Conservation (phyloP, 2,329 filamentous ascomycete genomes). For the Ramularia collo-cygni region DNA sequence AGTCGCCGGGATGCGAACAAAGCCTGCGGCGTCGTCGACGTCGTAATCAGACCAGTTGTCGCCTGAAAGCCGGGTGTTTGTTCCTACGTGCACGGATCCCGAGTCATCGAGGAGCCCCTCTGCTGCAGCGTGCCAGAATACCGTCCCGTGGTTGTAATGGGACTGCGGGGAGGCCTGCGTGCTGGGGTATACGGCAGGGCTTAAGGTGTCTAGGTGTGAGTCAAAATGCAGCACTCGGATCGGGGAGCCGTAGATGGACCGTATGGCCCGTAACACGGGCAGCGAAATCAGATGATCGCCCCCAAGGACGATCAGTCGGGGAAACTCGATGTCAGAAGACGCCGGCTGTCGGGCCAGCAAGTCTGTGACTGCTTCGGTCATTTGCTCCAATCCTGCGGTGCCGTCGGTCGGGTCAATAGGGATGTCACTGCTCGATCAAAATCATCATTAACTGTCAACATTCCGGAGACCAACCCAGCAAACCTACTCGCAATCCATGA, state of each 20-base stretch:
- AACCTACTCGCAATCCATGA: no score
- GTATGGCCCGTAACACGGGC: constrained; percentile 45
- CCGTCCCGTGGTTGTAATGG: constrained; percentile 58
- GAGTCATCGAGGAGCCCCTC: constrained; percentile 53
- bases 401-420: no score
- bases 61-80: no score
- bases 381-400: no score
- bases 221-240: constrained; percentile 55
- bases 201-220: constrained; percentile 48
- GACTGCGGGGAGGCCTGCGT: constrained; percentile 54
- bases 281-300: constrained; percentile 51
- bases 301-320: constrained; percentile 48
- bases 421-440: no score
- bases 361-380: no score
- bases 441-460: no score
- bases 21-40: constrained; percentile 50
- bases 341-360: no score
- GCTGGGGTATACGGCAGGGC: constrained; percentile 49
- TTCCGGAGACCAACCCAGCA: no score
- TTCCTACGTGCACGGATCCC: constrained; percentile 52
- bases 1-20: constrained; percentile 51
- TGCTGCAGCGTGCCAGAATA: constrained; percentile 56
- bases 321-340: constrained; percentile 38
- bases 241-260: constrained; percentile 45
- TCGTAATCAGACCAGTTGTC: constrained; percentile 47